These are phyloP conservation scores for Boehmeria nivea DNA, from an alignment of 306 rosid genomes.

Conservation along the genomic window DNA sequence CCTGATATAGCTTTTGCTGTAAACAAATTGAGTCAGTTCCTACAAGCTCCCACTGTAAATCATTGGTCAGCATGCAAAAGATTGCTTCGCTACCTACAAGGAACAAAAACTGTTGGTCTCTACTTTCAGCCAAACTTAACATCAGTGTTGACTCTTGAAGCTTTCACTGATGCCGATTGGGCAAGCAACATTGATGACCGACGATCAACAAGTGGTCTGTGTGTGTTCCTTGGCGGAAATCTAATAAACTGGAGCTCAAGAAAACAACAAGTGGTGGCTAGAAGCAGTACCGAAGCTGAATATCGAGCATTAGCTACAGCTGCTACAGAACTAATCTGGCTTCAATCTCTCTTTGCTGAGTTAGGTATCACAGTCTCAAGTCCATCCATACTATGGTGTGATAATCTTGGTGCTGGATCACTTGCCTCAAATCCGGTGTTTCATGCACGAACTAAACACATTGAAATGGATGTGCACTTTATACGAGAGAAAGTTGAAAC, in stretches of 20 bases:
- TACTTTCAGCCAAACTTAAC: not conserved
- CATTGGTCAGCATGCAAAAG: not conserved
- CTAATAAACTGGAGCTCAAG: not conserved
- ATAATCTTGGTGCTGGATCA: not conserved
- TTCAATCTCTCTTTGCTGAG: not conserved
- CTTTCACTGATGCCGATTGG: not conserved
- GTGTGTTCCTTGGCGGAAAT: not conserved
- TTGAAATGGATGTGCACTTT: not conserved
- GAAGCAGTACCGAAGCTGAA: not conserved
- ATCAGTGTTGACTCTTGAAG: not conserved
- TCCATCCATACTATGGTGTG: not conserved
- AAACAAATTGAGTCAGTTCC: not conserved
- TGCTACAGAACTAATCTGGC: not conserved
- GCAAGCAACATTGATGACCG: not conserved
- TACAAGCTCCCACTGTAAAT: not conserved
- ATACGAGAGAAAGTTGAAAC: not conserved
- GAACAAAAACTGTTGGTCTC: not conserved
- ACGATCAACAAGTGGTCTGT: not conserved
- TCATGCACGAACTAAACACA: not conserved
- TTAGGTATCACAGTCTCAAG: not conserved
- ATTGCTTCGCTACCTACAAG: not conserved
- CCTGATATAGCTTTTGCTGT: not conserved
- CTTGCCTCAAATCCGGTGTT: not conserved
- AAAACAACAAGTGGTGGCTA: not conserved
- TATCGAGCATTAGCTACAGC: not conserved